Base-by-base conservation (phyloP, 352 stramenopile species). In the Plasmopara muralis region DNA sequence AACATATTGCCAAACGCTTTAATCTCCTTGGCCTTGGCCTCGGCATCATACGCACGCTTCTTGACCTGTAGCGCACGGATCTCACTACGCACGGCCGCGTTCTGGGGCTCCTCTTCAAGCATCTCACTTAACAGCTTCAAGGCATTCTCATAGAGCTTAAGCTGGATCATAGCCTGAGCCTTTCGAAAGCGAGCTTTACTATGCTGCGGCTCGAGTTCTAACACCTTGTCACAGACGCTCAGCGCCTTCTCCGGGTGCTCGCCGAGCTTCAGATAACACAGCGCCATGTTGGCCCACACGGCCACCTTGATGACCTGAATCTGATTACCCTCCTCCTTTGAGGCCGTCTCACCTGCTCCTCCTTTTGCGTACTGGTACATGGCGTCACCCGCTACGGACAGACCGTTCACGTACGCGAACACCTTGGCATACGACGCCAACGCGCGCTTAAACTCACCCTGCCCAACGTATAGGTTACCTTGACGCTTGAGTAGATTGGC, bases 171-270 rank as follows among this genome's bases (percentile, higher is more conserved):
- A 43, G 78, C 78, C 60, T 91, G 80, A 34, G 77, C 81, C 65
- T 90, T 87, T 43, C 83, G 83, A 68, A 93, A 89, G 15, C 71
- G 72, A 25, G 80, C 83, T 61, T 93, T 93, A 58, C 69, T 78
- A 59, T 93, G 80, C 16, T 62, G 53, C 6, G 64, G 60, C 31
- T 90, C 69, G 15, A 83, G 55, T n/a, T 57, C 70, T 41, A 93
- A 64, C 48, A 90, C 79, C 35, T 91, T 89, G 47, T 91, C 74
- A 53, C 78, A 89, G 45, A 52, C 72, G 61, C 74, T 64, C 31
- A 91, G 33, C n/a, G 75, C 77, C 46, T 71, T 74, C 12, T 77
- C 68, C 10, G 68, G 53, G 38, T 71, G 68, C 41, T 53, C 51
- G 25, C 64, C 72, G 29, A 91, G 66, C 55, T 89, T 89, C 3